Conservation (phyloP, 495 filamentous ascomycete species). For the Extremus antarcticus region DNA sequence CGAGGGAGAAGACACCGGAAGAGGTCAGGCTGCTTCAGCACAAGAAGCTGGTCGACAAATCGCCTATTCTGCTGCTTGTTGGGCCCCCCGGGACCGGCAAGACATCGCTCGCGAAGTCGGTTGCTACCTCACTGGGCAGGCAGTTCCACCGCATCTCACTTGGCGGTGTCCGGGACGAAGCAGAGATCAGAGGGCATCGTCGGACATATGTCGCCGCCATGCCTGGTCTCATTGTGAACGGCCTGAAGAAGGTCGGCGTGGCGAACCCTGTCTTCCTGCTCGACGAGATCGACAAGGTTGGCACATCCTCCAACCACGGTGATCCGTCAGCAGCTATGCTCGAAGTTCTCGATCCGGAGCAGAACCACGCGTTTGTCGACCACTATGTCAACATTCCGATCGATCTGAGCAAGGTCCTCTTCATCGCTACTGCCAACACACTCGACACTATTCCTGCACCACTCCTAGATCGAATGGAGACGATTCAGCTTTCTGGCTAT, state of each 20-base stretch:
- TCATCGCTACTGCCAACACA: constrained; percentile 97
- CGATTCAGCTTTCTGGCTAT: constrained; percentile 82
- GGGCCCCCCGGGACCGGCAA: constrained; percentile 95
- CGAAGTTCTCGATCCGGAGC: constrained; percentile 95
- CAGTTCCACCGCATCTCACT: constrained; percentile 98
- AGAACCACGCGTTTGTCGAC: constrained; percentile 89
- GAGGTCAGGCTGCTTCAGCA: constrained; percentile 57
- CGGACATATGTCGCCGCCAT: constrained; percentile 97
- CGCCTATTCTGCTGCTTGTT: constrained; percentile 86
- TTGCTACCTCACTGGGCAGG: constrained; percentile 80
- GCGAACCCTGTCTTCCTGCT: constrained; percentile 93
- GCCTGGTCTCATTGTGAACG: constrained; percentile 91
- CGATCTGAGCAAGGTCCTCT: constrained; percentile 90
- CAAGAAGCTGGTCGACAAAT: constrained; percentile 77
- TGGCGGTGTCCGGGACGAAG: constrained; percentile 90
- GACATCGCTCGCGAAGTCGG: constrained; percentile 87
- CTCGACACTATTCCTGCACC: constrained; percentile 91
- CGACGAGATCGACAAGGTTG: constrained; percentile 98
- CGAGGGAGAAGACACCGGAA: constrained; percentile 16
- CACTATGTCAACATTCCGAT: constrained; percentile 96
- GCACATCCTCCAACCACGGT: constrained; percentile 82
- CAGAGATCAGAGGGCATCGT: constrained; percentile 91
- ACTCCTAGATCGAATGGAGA: constrained; percentile 96
- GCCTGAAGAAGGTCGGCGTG: constrained; percentile 91
- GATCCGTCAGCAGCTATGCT: constrained; percentile 98